Conservation (phyloP, 768 basidiomycete genomes). For the Leucocoprinus sp. region DNA sequence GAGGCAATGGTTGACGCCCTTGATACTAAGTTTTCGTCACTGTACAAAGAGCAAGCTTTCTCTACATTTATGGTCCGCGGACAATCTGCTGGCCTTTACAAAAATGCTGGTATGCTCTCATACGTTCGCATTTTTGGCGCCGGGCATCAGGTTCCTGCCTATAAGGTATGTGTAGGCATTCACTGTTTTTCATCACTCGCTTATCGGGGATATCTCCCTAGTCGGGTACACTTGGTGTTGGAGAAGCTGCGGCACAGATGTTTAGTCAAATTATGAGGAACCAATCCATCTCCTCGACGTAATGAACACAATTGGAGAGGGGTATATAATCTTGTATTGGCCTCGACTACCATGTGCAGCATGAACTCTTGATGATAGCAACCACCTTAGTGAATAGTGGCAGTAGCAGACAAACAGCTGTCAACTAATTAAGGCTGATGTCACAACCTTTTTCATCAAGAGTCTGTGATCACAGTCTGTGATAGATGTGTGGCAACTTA, state of each 20-base stretch:
- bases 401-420: too few relatives aligned
- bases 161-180: constrained; percentile 22
- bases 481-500: too few relatives aligned
- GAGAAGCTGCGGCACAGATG: constrained; percentile 37
- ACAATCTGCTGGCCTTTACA: constrained; percentile 40
- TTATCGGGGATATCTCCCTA: constrained; percentile 10
- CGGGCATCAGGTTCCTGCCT: constrained; percentile 42
- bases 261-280: constrained; percentile 29
- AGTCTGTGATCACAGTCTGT: too few relatives aligned
- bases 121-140: constrained; percentile 45
- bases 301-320: not conserved
- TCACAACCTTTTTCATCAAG: too few relatives aligned
- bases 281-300: constrained; percentile 8
- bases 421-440: too few relatives aligned
- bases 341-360: too few relatives aligned
- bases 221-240: constrained; percentile 27
- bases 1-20: constrained; percentile 50
- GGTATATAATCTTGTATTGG: too few relatives aligned
- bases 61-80: constrained; percentile 43
- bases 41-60: constrained; percentile 36
- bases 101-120: constrained; percentile 51
- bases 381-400: too few relatives aligned
- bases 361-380: too few relatives aligned
- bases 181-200: not conserved
- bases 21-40: constrained; percentile 34